phyloP scores from a whole-genome alignment of 331 rosid genomes.

The Saraca asoca region DNA sequence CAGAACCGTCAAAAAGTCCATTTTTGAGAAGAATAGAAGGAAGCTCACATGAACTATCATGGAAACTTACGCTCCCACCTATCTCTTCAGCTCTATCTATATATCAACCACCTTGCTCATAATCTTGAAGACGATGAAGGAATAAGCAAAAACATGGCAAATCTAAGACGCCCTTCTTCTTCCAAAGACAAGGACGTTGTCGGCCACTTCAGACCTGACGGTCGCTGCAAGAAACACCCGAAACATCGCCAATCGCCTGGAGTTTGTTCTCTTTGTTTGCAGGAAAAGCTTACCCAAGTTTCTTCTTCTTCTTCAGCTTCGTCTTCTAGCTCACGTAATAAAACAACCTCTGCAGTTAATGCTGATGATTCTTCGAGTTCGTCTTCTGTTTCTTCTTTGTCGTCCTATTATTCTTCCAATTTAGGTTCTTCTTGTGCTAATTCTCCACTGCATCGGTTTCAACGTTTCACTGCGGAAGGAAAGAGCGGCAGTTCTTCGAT shows the following conservation, averaged over 20 bases:
- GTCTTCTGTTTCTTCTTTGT: constrained; percentile 51
- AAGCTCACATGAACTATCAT: constrained; percentile 68
- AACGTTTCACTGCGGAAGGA: constrained; percentile 8
- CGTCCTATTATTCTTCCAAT: constrained; percentile 65
- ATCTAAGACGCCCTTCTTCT: constrained; percentile 33
- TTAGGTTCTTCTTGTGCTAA: constrained; percentile 49
- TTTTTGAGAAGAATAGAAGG: constrained; percentile 40
- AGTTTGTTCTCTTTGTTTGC: constrained; percentile 69
- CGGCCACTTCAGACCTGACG: constrained; percentile 34
- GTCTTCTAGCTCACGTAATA: constrained; percentile 1
- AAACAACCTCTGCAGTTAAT: background rate
- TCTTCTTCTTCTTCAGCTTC: background rate
- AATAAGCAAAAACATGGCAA: constrained; percentile 28
- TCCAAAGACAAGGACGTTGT: constrained; percentile 34
- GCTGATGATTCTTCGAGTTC: constrained; percentile 29
- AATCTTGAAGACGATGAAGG: background rate
- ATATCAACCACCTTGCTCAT: constrained; percentile 27
- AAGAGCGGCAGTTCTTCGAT: constrained; percentile 10
- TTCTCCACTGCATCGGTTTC: constrained; percentile 45
- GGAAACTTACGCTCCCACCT: constrained; percentile 39
- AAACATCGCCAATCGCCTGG: constrained; percentile 75
- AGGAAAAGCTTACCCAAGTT: constrained; percentile 52
- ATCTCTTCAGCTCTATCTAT: background rate
- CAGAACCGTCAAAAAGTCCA: constrained; percentile 54
- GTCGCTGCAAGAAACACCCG: constrained; percentile 68